Percentiles rank a stretch among this genome's conserved stretches.
phyloP scores from a whole-genome alignment of 2,329 filamentous ascomycete genomes.

The Byssoonygena ceratinophila region DNA sequence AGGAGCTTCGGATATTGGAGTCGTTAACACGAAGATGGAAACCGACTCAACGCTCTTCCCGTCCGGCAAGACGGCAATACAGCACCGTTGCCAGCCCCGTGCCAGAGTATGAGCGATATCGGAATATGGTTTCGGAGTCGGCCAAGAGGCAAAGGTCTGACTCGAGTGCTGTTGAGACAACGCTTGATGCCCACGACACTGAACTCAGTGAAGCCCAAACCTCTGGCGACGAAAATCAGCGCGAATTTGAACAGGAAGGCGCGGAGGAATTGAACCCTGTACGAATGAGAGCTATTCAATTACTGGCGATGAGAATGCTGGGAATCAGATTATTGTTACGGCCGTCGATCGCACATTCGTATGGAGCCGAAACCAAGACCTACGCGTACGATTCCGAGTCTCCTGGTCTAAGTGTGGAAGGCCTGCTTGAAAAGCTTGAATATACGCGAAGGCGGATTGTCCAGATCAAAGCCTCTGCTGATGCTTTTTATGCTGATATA shows the following conservation, averaged over 20 bases:
- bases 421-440: conserved; percentile 29
- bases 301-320: conserved; percentile 32
- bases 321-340: conserved; percentile 32
- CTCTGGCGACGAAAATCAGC: background rate
- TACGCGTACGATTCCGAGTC: conserved; percentile 24
- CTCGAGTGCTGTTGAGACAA: background rate
- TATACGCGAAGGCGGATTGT: conserved; percentile 25
- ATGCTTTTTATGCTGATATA: conserved; percentile 26
- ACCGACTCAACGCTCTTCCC: background rate
- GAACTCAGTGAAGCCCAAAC: background rate
- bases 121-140: background rate
- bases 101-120: conserved; percentile 8
- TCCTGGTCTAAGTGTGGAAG: conserved; percentile 24
- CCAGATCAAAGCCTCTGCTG: conserved; percentile 21
- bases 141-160: background rate
- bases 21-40: conserved; percentile 23
- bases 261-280: conserved; percentile 20
- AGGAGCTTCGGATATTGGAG: conserved; percentile 30
- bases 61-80: conserved; percentile 14
- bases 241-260: background rate
- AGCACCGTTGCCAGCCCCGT: conserved; percentile 20
- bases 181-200: background rate
- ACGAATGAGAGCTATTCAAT: conserved; percentile 31
- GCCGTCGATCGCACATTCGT: conserved; percentile 31
- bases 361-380: conserved; percentile 27